Evolutionary conservation across 2,329 filamentous ascomycete genomes (phyloP), one percentile per base, ranked within the genome.

Genomic region (Lachnellula suecica): DNA sequence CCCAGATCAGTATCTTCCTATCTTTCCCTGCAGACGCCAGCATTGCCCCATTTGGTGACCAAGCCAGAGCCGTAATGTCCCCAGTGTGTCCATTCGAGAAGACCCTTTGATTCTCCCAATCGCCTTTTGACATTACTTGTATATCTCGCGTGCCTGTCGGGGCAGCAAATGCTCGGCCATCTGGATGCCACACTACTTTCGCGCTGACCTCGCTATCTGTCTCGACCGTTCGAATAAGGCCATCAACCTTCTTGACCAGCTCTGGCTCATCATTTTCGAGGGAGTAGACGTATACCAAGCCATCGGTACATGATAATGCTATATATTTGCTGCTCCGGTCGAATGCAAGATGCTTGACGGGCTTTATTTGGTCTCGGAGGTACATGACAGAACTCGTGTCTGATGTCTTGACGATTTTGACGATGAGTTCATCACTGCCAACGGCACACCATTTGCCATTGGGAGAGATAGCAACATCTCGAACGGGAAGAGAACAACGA

Each of bases 11-110:
- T 4, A 95, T 72, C 66, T 84, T 89, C 61, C 81, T 79, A 64
- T 88, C 85, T 60, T 82, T 83, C 57, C 76, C 83, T 15, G 86
- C 84, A 17, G 83, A 84, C 9, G 85, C 91, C 20, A 99, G 77
- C 63, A 99, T 77, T 1, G 92, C 89, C 35, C 94, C 94, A 66
- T 99, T 99, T 2, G 91, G 91, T 13, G 93, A 96, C 94, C 94
- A 99, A 31, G 89, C 85, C 31, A 95, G 73, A 2, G 92, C 88
- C 0, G 91, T 96, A 53, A 99, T 87, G 60, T 95, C 89, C 17
- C 86, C 87, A 38, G 84, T 84, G 66, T 97, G 94, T 0, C 88
- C 91, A 25, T 85, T 84, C 7, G 84, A 74, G 67, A 99, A 99
- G 0, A 76, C 73, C 54, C 88, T 82, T 69, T 97, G 91, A 60